phyloP scores from a whole-genome alignment of 164 flowering plant genomes.

The Piper betle region DNA sequence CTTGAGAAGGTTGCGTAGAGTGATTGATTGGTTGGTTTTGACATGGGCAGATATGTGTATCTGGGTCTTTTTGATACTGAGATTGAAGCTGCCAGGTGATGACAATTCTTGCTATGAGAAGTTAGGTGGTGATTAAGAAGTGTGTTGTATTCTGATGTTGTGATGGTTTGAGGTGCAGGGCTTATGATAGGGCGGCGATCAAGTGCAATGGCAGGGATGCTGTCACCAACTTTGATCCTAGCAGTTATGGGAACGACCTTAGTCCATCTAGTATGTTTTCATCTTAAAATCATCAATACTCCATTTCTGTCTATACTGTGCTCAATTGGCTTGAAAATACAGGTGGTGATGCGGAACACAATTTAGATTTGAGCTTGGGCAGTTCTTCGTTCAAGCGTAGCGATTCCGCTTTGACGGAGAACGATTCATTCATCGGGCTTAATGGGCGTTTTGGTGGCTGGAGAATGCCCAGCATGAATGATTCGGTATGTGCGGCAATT shows the following conservation, averaged over 20 bases:
- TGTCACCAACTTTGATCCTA: slow-evolving; percentile 92
- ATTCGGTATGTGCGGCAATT: slow-evolving; percentile 13
- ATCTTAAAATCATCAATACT: background rate
- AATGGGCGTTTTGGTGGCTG: slow-evolving; percentile 20
- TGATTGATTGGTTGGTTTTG: background rate
- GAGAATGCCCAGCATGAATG: slow-evolving; percentile 16
- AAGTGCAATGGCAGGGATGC: slow-evolving; percentile 97
- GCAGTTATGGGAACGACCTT: slow-evolving; percentile 66
- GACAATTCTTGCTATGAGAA: background rate
- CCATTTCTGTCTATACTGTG: background rate
- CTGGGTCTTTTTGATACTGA: slow-evolving; percentile 91
- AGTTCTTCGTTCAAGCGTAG: slow-evolving; percentile 31
- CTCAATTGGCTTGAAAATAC: background rate
- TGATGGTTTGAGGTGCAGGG: slow-evolving; percentile 27
- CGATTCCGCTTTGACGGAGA: slow-evolving; percentile 12
- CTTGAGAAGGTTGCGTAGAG: background rate
- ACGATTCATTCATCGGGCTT: slow-evolving; percentile 1
- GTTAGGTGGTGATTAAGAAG: background rate
- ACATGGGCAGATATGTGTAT: slow-evolving; percentile 60
- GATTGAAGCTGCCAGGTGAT: slow-evolving; percentile 90
- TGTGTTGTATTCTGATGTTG: background rate
- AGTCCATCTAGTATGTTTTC: slow-evolving; percentile 28
- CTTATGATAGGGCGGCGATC: slow-evolving; percentile 94
- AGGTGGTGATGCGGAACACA: slow-evolving; percentile 37
- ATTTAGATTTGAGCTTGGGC: slow-evolving; percentile 78